Evolutionary conservation across 2,329 filamentous ascomycete genomes (phyloP).

Genomic region (Fulvia fulva): DNA sequence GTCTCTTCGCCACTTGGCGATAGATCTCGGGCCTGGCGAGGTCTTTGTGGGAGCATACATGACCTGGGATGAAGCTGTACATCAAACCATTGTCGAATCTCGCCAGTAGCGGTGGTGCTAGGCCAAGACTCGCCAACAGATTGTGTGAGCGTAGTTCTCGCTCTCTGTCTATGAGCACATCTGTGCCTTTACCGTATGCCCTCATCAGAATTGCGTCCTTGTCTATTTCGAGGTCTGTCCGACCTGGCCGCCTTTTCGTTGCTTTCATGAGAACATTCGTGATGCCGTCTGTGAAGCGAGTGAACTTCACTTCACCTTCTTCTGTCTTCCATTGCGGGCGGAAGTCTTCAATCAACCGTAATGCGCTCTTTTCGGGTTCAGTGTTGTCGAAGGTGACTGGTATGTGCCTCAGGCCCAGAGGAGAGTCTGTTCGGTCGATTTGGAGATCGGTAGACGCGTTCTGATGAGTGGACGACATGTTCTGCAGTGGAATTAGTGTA

Average conservation of each 20-base stretch:
- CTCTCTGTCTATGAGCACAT: slow-evolving; percentile 92
- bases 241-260: slow-evolving; percentile 64
- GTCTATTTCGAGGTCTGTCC: slow-evolving; percentile 74
- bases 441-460: slow-evolving; percentile 22
- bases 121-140: slow-evolving; percentile 73
- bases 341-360: slow-evolving; percentile 72
- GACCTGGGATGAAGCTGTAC: slow-evolving; percentile 83
- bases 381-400: slow-evolving; percentile 72
- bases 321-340: slow-evolving; percentile 76
- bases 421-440: slow-evolving; percentile 30
- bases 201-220: slow-evolving; percentile 81
- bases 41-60: slow-evolving; percentile 74
- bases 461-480: slow-evolving; percentile 21
- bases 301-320: slow-evolving; percentile 73
- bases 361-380: slow-evolving; percentile 73
- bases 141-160: slow-evolving; percentile 66
- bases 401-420: slow-evolving; percentile 50
- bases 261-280: slow-evolving; percentile 88
- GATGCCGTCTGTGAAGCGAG: slow-evolving; percentile 94
- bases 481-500: slow-evolving; percentile 11
- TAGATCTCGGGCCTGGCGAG: slow-evolving; percentile 72
- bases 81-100: slow-evolving; percentile 95
- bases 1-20: slow-evolving; percentile 73
- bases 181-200: slow-evolving; percentile 91
- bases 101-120: slow-evolving; percentile 83